phyloP scores from a whole-genome alignment of 2,329 filamentous ascomycete species.

The Drechmeria coniospora region DNA sequence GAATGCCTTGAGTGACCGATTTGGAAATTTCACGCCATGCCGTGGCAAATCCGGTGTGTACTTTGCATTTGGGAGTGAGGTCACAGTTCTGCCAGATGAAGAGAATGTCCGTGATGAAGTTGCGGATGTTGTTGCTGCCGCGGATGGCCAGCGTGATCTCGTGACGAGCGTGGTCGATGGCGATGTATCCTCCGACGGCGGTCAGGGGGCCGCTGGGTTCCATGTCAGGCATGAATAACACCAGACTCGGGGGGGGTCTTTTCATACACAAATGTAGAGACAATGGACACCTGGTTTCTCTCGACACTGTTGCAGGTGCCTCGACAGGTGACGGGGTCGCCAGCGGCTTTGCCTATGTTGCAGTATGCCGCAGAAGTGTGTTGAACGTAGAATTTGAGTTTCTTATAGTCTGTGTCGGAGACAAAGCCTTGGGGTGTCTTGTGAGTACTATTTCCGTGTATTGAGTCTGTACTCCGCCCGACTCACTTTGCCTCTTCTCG shows the following conservation, averaged over 20 bases:
- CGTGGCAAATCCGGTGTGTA: conserved; percentile 43
- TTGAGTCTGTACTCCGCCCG: conserved; percentile 4
- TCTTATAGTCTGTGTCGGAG: conserved; percentile 17
- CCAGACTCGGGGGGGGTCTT: background rate
- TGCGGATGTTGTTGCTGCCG: conserved; percentile 41
- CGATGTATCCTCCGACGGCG: conserved; percentile 35
- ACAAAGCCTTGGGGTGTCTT: conserved; percentile 6
- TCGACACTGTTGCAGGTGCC: conserved; percentile 27
- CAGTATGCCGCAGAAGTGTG: conserved; percentile 39
- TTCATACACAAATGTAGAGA: conserved; percentile 25
- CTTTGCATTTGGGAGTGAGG: conserved; percentile 26
- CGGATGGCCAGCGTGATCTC: conserved; percentile 46
- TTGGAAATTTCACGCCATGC: conserved; percentile 39
- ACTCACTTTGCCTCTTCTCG: conserved; percentile 19
- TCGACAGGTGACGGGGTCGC: conserved; percentile 26
- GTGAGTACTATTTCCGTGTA: background rate
- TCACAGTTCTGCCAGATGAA: conserved; percentile 15
- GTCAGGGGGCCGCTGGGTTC: conserved; percentile 22
- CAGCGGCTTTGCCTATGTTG: conserved; percentile 26
- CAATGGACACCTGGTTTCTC: conserved; percentile 25
- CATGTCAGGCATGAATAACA: conserved; percentile 8
- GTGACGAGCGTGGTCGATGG: conserved; percentile 29
- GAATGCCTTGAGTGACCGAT: conserved; percentile 26
- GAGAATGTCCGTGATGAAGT: conserved; percentile 43
- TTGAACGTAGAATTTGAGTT: conserved; percentile 33